These are phyloP conservation scores for Mycena galericulata DNA, from an alignment of 768 basidiomycete species.

Conservation along the genomic window DNA sequence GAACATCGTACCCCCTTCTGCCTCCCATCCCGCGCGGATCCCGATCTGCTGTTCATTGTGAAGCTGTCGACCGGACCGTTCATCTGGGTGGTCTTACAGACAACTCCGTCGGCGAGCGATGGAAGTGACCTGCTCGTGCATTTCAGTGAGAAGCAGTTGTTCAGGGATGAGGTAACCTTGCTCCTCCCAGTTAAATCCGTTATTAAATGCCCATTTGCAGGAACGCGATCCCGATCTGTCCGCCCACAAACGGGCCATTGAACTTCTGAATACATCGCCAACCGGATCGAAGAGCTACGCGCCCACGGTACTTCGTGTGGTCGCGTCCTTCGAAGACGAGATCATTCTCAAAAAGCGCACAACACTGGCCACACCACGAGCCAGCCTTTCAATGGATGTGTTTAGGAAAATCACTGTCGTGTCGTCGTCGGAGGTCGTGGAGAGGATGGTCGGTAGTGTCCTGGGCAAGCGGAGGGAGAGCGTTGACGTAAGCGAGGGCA, in stretches of 20 bases:
- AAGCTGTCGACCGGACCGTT: slow-evolving; percentile 47
- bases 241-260: slow-evolving; percentile 6
- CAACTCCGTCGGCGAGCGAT: slow-evolving; percentile 35
- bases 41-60: slow-evolving; percentile 56
- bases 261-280: neutral
- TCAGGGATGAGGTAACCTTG: neutral
- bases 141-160: neutral
- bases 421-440: neutral
- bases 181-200: no score
- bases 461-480: no score
- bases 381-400: slow-evolving; percentile 3
- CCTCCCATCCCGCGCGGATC: slow-evolving; percentile 54
- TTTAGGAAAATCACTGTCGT: neutral
- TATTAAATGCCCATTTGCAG: neutral
- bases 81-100: slow-evolving; percentile 59
- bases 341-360: neutral
- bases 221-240: neutral
- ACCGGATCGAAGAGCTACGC: neutral
- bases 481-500: no score
- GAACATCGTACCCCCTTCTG: slow-evolving; percentile 49
- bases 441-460: neutral
- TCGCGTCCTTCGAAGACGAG: neutral
- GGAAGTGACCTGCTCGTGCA: neutral
- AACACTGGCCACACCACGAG: neutral
- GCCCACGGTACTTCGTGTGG: slow-evolving; percentile 5